Evolutionary conservation across 371 early-diverging fungal genomes (phyloP).

Genomic region (Vairimorpha apis): DNA sequence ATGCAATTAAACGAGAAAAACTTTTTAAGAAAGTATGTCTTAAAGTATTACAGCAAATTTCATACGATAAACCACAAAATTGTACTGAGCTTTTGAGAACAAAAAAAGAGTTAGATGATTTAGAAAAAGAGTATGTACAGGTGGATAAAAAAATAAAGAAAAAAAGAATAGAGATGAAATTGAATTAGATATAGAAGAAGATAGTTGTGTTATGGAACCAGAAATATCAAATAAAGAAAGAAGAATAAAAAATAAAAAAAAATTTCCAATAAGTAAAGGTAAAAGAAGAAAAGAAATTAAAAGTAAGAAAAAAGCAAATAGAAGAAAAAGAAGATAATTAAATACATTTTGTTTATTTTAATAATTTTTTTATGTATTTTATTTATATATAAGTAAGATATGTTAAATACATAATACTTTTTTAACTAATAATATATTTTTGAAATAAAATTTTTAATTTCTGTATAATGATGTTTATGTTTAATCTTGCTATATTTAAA

Average conservation of each 20-base stretch:
- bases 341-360: neutral
- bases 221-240: slow-evolving; percentile 26
- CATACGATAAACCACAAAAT: slow-evolving; percentile 1
- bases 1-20: slow-evolving; percentile 30
- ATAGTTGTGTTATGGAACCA: neutral
- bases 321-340: neutral
- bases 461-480: too few relatives aligned
- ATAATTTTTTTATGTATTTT: neutral
- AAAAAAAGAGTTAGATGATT: slow-evolving; percentile 26
- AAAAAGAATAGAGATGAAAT: slow-evolving; percentile 16
- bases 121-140: slow-evolving; percentile 9
- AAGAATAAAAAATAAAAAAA: slow-evolving; percentile 25
- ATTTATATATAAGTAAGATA: neutral
- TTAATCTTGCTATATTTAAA: too few relatives aligned
- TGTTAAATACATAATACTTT: too few relatives aligned
- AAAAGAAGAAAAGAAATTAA: slow-evolving; percentile 21
- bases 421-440: too few relatives aligned
- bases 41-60: neutral
- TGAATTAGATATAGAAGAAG: slow-evolving; percentile 1
- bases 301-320: slow-evolving; percentile 19
- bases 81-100: slow-evolving; percentile 12
- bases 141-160: slow-evolving; percentile 8
- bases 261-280: slow-evolving; percentile 14
- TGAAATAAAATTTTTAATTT: too few relatives aligned
- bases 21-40: slow-evolving; percentile 27